Evolutionary conservation across 495 filamentous ascomycete genomes (phyloP), one percentile per base, ranked within the genome.

Genomic region (Penicillium bialowiezense): DNA sequence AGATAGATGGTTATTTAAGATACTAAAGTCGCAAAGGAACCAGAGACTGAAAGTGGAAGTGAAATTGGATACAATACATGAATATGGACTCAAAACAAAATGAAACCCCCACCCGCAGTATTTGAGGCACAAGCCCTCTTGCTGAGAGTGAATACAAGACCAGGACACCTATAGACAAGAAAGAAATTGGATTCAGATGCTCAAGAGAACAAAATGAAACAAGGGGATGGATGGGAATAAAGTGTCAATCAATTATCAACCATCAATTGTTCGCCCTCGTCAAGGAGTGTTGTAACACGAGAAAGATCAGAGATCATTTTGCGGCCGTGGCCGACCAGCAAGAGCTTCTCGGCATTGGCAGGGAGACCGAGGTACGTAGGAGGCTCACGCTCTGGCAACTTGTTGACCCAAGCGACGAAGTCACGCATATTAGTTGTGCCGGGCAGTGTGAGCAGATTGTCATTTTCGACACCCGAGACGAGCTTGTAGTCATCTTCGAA

Each of bases 331-430:
- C 89, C 91, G 28, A 97, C 89, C 35, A 99, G 69, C 59, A 99
- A 67, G 64, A 99, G 60, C 71, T 97, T 97, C 81, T 99, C 93
- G 39, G 93, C 95, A 63, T 97, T 96, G 18, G 91, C 89, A 31
- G 93, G 95, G 49, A 99, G 68, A 20, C 93, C 95, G n/a, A 99
- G 75, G 63, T 96, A 99, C 6, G 91, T 96, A 1, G 93, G 93
- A 36, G 93, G 93, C 63, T 99, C 93, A 59, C 93, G 80, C 77
- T 99, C 93, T 10, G 93, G 93, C 52, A 99, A 71, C 33, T 78
- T 79, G 56, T 95, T 87, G 38, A 97, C 92, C 93, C 93, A 99
- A 33, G 80, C 79, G 69, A 88, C 84, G 59, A 97, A 97, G 55
- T 95, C 90, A 47, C 81, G 82, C 69, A 95, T 82, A 23, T 82